These are phyloP conservation scores for Suhomyces sp. DNA, from an alignment of 805 yeast genomes.

Conservation along the genomic window DNA sequence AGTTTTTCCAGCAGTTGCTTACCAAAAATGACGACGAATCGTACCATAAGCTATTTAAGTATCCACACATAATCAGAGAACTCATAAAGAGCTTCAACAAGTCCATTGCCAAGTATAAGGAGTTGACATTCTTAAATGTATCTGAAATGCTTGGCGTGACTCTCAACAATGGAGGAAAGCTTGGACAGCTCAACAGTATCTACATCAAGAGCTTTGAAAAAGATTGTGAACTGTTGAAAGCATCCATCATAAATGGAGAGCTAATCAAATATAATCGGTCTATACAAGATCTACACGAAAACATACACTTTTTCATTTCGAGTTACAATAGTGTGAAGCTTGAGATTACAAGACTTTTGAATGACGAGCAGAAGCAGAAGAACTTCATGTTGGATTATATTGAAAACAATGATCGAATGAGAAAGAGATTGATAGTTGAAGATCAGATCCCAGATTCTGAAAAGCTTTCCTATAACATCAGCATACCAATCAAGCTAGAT, in stretches of 20 bases:
- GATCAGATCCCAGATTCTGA: slow-evolving; percentile 47
- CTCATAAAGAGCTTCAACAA: slow-evolving; percentile 23
- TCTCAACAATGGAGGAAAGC: slow-evolving; percentile 34
- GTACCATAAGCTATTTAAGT: slow-evolving; percentile 22
- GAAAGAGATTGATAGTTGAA: slow-evolving; percentile 57
- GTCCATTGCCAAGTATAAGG: slow-evolving; percentile 17
- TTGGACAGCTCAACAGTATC: slow-evolving; percentile 27
- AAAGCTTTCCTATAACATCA: slow-evolving; percentile 38
- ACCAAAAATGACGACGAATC: slow-evolving; percentile 40
- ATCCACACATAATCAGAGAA: slow-evolving; percentile 26
- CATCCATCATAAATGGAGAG: slow-evolving; percentile 43
- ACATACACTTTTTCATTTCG: slow-evolving; percentile 45
- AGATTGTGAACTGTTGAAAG: slow-evolving; percentile 33
- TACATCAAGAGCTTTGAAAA: slow-evolving; percentile 33
- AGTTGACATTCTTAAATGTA: slow-evolving; percentile 11
- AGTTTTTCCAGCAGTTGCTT: slow-evolving; percentile 28
- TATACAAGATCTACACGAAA: slow-evolving; percentile 65
- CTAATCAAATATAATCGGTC: slow-evolving; percentile 49
- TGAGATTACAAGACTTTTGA: slow-evolving; percentile 45
- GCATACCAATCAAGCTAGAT: slow-evolving; percentile 31
- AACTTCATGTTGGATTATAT: slow-evolving; percentile 59
- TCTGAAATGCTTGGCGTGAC: slow-evolving; percentile 32
- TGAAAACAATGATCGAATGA: slow-evolving; percentile 67
- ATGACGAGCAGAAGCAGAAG: slow-evolving; percentile 12
- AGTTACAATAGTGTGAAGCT: slow-evolving; percentile 47